phyloP scores from a whole-genome alignment of 2,329 filamentous ascomycete genomes.

The Talaromyces marneffei region DNA sequence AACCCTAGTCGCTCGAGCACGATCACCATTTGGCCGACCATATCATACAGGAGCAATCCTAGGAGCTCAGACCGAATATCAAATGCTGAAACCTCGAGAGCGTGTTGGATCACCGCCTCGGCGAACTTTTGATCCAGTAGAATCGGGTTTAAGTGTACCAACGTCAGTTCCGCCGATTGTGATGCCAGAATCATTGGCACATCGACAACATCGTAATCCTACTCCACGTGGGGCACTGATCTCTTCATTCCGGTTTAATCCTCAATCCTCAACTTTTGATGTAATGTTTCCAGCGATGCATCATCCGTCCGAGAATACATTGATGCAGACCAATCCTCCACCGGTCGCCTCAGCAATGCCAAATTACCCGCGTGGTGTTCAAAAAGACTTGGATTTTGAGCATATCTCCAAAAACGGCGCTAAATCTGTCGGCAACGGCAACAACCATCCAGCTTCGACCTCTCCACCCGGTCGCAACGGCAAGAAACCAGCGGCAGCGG shows the following conservation, averaged over 20 bases:
- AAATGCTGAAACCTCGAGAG: not conserved
- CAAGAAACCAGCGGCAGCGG: not conserved
- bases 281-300: conserved; percentile 6
- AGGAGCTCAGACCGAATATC: not conserved
- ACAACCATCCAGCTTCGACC: not conserved
- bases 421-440: not conserved
- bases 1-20: not conserved
- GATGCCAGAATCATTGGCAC: not conserved
- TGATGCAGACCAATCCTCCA: not conserved
- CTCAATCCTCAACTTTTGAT: conserved; percentile 6
- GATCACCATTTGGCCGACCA: not conserved
- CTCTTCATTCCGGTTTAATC: conserved; percentile 9
- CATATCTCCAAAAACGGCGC: not conserved
- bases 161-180: not conserved
- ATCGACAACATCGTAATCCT: not conserved
- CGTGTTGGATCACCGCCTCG: not conserved
- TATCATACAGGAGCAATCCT: not conserved
- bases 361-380: not conserved
- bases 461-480: not conserved
- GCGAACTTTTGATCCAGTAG: not conserved
- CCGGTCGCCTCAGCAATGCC: conserved; percentile 3
- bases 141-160: not conserved
- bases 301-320: not conserved
- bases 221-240: conserved; percentile 3
- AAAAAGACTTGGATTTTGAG: not conserved